Base-by-base conservation (phyloP, 1,284 basidiomycete genomes). In the Austroboletus rostrupii region DNA sequence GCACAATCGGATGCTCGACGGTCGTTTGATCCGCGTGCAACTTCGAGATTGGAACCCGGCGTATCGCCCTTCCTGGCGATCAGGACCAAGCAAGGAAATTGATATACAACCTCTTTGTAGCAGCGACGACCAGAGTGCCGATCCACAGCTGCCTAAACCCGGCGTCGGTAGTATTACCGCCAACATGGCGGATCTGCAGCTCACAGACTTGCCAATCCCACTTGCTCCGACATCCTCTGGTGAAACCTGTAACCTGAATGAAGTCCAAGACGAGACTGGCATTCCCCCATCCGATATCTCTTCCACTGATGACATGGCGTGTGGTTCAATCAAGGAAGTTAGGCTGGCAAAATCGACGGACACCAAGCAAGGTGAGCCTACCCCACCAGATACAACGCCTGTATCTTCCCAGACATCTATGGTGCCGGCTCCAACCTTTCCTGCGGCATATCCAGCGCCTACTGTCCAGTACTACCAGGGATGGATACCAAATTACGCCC, bases 21-120 rank as follows among this genome's bases (percentile, higher is more conserved):
- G 85, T 19, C 80, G 84, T 39, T 72, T 80, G 7, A 82, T 89
- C 61, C 80, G 87, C 19, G 86, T 90, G 40, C 85, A 88, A 55
- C 66, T 83, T 38, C 72, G 81, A 42, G 80, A 82, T 53, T 76
- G 73, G 58, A 79, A 81, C 53, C 78, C 77, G n/a, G 63, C 70
- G 20, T 59, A 54, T 29, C 71, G 77, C 28, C 69, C 68, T 28
- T 64, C 61, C 21, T 79, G 76, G 76, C 72, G 71, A 57, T 65
- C 66, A 45, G 58, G 57, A 32, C 68, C 63, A 29, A 55, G 32
- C 35, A 72, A 70, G 43, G 71, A 69, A 17, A 64, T 69, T 3
- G 64, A 67, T 37, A 47, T 48, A 17, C 67, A 51, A 38, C 42
- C 43, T 16, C 48, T 36, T 4, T 26, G 46, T 45, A 31, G 38